Conservation (phyloP, 129 eudicot species). For the Ambrosia artemisiifolia region DNA sequence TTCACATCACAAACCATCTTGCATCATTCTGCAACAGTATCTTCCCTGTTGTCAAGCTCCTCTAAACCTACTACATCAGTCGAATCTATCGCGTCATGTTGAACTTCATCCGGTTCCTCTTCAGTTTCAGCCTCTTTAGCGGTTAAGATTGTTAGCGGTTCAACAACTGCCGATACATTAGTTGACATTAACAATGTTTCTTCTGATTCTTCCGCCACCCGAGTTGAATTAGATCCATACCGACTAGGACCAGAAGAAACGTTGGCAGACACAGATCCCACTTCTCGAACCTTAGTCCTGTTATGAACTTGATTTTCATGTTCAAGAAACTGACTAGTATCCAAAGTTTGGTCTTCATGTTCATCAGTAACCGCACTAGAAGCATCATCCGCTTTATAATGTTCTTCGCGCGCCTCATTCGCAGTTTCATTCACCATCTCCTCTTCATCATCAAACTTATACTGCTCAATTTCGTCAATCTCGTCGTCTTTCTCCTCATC, state of each 20-base stretch:
- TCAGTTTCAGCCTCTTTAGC: not conserved
- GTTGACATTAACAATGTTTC: not conserved
- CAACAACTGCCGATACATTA: not conserved
- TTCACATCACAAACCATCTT: not conserved
- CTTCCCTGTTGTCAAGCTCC: slow-evolving; percentile 4
- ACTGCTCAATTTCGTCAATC: not conserved
- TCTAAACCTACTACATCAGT: slow-evolving; percentile 8
- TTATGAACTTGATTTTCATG: not conserved
- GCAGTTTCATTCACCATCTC: not conserved
- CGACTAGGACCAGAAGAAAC: not conserved
- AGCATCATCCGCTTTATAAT: slow-evolving; percentile 16
- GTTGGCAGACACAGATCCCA: not conserved
- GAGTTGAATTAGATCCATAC: not conserved
- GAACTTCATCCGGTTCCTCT: not conserved
- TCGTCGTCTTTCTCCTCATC: slow-evolving; percentile 6
- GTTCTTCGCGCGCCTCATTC: slow-evolving; percentile 5
- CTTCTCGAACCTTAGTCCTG: not conserved
- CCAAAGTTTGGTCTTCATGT: not conserved
- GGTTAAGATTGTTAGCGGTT: not conserved
- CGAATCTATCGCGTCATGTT: slow-evolving; percentile 1
- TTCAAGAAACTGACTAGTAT: not conserved
- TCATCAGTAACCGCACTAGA: slow-evolving; percentile 15
- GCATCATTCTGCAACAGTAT: slow-evolving; percentile 4
- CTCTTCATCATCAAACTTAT: slow-evolving; percentile 10
- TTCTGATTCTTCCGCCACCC: not conserved